Evolutionary conservation across 2,329 filamentous ascomycete genomes (phyloP), one percentile per base, ranked within the genome.

Genomic region (Lasiodiplodia citricola): DNA sequence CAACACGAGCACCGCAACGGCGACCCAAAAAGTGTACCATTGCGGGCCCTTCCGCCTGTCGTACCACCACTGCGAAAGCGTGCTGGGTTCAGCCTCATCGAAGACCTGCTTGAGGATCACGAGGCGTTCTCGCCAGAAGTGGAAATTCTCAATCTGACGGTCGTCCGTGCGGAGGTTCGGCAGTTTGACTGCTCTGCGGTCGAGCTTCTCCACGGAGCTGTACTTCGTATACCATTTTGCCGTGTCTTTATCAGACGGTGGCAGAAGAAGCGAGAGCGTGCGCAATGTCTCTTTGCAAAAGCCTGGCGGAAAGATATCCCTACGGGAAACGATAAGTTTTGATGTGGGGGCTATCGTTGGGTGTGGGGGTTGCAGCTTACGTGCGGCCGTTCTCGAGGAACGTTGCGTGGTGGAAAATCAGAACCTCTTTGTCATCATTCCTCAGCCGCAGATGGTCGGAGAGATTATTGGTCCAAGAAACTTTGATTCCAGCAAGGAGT

Each of bases 21-120:
- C 82, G 3, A 84, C 76, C 83, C 83, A 85, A 63, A 84, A 82
- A 0, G 80, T 83, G 58, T 80, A 84, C 81, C 82, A 84, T 62
- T 84, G 82, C 0, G 80, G 78, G 0, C 79, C 75, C 37, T 82
- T 81, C 1, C 83, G 70, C 4, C 78, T 70, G 68, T 84, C 82
- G 64, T 78, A 72, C 82, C 83, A 85, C 80, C 79, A 83, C 56
- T 83, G 79, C 0, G 73, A 73, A 0, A 84, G 47, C 0, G 74
- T 79, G 35, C 71, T 72, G 8, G 81, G 77, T 58, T 75, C 69
- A 4, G 80, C 69, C 69, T 84, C 75, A 70, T 85, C 77, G 56
- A 81, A 81, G 18, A 73, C 75, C 64, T 83, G 77, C 72, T 84
- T 83, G 2, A 85, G 70, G 1, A 81, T 78, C 0, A 82, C 75